Percentiles rank a stretch among this genome's conserved stretches.
These are phyloP conservation scores for Stentor coeruleus DNA, from an alignment of 73 alveolate species.

Conservation along the genomic window DNA sequence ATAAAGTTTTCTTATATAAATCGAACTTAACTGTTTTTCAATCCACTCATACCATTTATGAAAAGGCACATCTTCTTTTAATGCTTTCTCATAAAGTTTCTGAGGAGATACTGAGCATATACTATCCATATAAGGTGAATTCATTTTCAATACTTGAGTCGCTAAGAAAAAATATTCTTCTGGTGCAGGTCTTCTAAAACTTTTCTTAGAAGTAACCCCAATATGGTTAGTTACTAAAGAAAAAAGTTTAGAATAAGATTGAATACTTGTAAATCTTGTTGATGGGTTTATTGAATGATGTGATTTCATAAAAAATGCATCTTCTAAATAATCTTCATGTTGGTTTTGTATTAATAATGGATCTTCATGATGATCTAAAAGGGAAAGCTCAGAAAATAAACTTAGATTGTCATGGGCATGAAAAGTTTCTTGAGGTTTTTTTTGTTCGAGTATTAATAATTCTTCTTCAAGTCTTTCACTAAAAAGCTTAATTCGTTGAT, in stretches of 20 bases:
- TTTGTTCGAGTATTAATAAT: background rate
- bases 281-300: background rate
- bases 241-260: background rate
- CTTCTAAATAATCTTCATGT: background rate
- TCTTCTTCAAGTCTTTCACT: background rate
- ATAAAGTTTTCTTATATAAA: too few species aligned
- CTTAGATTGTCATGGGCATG: background rate
- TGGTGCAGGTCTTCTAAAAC: background rate
- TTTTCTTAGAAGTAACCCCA: background rate
- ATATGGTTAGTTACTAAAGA: background rate
- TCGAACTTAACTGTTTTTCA: background rate
- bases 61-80: background rate
- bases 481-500: background rate
- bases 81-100: background rate
- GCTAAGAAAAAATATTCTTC: conserved; percentile 7
- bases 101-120: background rate
- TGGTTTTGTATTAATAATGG: too few species aligned
- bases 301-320: background rate
- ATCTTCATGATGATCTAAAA: background rate
- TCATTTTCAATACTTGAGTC: conserved; percentile 16
- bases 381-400: background rate
- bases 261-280: background rate
- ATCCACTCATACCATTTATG: conserved; percentile 5
- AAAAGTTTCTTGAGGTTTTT: background rate
- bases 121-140: conserved; percentile 8